phyloP scores from a whole-genome alignment of 1,284 basidiomycete genomes.

The Moniliella sp. region DNA sequence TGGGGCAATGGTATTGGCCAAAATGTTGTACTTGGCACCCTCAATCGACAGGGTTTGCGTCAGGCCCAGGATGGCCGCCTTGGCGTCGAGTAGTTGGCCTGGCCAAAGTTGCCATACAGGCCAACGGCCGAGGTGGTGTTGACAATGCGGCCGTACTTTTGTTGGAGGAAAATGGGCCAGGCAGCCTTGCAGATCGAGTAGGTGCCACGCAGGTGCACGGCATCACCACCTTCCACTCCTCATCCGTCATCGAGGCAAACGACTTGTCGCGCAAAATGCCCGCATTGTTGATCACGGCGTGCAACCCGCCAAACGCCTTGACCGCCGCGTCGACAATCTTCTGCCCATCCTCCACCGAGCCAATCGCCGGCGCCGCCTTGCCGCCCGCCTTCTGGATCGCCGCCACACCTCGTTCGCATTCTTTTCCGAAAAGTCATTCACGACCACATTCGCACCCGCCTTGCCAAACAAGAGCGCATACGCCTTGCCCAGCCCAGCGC shows the following conservation, averaged over 20 bases:
- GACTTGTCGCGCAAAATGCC: conserved; percentile 72
- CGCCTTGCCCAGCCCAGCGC: conserved; percentile 50
- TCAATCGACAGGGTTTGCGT: conserved; percentile 76
- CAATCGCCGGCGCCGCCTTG: conserved; percentile 61
- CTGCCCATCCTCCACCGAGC: conserved; percentile 73
- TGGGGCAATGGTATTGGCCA: conserved; percentile 73
- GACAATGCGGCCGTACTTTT: conserved; percentile 72
- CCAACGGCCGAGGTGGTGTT: conserved; percentile 41
- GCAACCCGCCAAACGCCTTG: conserved; percentile 68
- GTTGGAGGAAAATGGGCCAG: conserved; percentile 90
- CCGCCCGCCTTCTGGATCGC: conserved; percentile 66
- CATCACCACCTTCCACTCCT: conserved; percentile 83
- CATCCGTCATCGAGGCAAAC: conserved; percentile 65
- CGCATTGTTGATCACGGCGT: conserved; percentile 75
- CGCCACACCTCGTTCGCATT: conserved; percentile 62
- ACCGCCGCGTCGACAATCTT: conserved; percentile 66
- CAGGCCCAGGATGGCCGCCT: conserved; percentile 74
- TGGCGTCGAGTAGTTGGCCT: conserved; percentile 67
- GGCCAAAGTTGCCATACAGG: conserved; percentile 69
- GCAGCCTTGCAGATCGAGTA: conserved; percentile 57
- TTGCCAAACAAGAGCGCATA: conserved; percentile 77
- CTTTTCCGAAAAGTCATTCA: conserved; percentile 81
- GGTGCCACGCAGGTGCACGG: conserved; percentile 54
- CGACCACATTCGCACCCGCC: conserved; percentile 80
- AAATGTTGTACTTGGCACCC: conserved; percentile 69